phyloP scores from a whole-genome alignment of 805 yeast species.

The Tetrapisispora namnaoensis region DNA sequence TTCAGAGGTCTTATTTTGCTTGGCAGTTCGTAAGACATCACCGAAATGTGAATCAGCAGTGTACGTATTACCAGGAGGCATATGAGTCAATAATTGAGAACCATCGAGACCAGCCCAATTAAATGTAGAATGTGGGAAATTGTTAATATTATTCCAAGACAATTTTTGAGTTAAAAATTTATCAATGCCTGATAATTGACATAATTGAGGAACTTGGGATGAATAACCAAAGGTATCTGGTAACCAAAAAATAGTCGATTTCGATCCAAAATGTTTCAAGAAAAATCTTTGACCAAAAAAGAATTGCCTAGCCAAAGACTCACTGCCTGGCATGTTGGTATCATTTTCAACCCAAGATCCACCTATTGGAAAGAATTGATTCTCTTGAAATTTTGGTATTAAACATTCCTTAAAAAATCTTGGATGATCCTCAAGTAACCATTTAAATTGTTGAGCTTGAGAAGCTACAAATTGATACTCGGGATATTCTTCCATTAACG shows the following conservation, averaged over 20 bases:
- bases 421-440: constrained; percentile 86
- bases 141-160: constrained; percentile 92
- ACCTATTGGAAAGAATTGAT: constrained; percentile 82
- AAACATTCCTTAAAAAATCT: constrained; percentile 56
- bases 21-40: constrained; percentile 71
- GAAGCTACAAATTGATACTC: constrained; percentile 92
- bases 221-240: constrained; percentile 98
- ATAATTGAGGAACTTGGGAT: constrained; percentile 88
- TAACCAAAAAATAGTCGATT: constrained; percentile 78
- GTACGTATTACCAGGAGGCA: constrained; percentile 97
- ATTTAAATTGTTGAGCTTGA: constrained; percentile 90
- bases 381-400: constrained; percentile 49
- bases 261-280: constrained; percentile 64
- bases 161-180: constrained; percentile 86
- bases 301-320: constrained; percentile 80
- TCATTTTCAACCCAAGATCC: constrained; percentile 99
- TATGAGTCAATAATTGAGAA: constrained; percentile 84
- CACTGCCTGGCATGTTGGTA: constrained; percentile 93
- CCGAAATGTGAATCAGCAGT: constrained; percentile 91
- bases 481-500: constrained; percentile 76
- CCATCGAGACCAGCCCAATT: constrained; percentile 96
- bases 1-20: constrained; percentile 75
- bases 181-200: constrained; percentile 76
- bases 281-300: constrained; percentile 84
- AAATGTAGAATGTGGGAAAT: constrained; percentile 82